A percentile compares a stretch with the other conserved stretches of the same genome.
These are phyloP conservation scores for Phytophthora agathidicida DNA, from an alignment of 352 stramenopile genomes.

Conservation along the genomic window DNA sequence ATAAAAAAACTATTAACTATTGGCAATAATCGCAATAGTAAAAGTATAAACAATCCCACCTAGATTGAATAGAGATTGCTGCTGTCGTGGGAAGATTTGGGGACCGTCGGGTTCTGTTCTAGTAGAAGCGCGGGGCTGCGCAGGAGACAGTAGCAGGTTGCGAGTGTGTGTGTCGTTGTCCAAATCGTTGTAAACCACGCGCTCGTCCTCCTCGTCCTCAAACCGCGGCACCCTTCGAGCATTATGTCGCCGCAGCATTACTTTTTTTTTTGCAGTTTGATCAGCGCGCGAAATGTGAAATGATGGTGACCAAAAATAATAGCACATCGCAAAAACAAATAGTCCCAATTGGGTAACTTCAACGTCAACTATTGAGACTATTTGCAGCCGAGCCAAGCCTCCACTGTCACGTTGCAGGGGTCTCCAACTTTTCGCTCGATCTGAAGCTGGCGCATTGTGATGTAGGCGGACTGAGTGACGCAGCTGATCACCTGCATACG, in stretches of 20 bases:
- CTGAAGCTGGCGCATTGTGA: slow-evolving; percentile 37
- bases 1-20: too few species aligned
- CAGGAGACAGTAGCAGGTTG: slow-evolving; percentile 25
- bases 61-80: slow-evolving; percentile 43
- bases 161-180: slow-evolving; percentile 35
- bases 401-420: slow-evolving; percentile 31
- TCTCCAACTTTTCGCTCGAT: slow-evolving; percentile 37
- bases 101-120: slow-evolving; percentile 16
- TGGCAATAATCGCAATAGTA: background rate
- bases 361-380: slow-evolving; percentile 1
- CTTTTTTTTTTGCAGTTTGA: slow-evolving; percentile 1
- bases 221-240: slow-evolving; percentile 8
- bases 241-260: slow-evolving; percentile 4
- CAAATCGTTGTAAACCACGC: slow-evolving; percentile 70
- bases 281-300: background rate
- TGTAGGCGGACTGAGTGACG: slow-evolving; percentile 29
- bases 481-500: slow-evolving; percentile 54
- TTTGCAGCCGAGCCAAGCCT: slow-evolving; percentile 42
- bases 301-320: background rate
- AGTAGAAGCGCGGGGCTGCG: background rate
- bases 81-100: slow-evolving; percentile 48
- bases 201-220: slow-evolving; percentile 43
- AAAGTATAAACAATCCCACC: slow-evolving; percentile 22
- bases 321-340: too few species aligned
- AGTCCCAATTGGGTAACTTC: too few species aligned